phyloP scores from a whole-genome alignment of 345 rosid species.

The Ceriops tagal region DNA sequence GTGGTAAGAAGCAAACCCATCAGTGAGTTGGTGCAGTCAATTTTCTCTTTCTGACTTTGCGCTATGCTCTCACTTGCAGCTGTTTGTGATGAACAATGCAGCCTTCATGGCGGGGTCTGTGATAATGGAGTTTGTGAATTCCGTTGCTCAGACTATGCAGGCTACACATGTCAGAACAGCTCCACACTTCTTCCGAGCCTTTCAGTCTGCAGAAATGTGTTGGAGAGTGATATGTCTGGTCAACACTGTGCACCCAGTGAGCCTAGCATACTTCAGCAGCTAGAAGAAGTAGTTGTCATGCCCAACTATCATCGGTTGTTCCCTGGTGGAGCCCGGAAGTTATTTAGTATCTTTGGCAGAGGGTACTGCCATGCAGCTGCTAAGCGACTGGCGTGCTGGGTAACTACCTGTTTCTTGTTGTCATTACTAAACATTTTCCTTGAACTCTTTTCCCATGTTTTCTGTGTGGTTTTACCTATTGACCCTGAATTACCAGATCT shows the following conservation, averaged over 20 bases:
- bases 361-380: slow-evolving; percentile 88
- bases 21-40: neutral
- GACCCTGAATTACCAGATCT: slow-evolving; percentile 51
- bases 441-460: no score
- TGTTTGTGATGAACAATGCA: slow-evolving; percentile 96
- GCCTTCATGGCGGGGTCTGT: slow-evolving; percentile 99
- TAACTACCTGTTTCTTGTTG: slow-evolving; percentile 22
- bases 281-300: slow-evolving; percentile 94
- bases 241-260: slow-evolving; percentile 97
- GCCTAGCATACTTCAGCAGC: slow-evolving; percentile 83
- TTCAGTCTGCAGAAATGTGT: slow-evolving; percentile 77
- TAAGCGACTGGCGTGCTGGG: slow-evolving; percentile 96
- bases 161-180: slow-evolving; percentile 96
- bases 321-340: slow-evolving; percentile 82
- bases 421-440: neutral
- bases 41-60: slow-evolving; percentile 8
- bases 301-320: slow-evolving; percentile 90
- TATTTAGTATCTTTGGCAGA: slow-evolving; percentile 71
- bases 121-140: slow-evolving; percentile 98
- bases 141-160: slow-evolving; percentile 98
- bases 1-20: no score
- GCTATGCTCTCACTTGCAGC: slow-evolving; percentile 43
- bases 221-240: slow-evolving; percentile 68
- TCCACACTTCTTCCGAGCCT: slow-evolving; percentile 76
- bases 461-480: neutral